Conservation (phyloP, 1,139 yeast species). For the Kurtzmaniella natalensis region DNA sequence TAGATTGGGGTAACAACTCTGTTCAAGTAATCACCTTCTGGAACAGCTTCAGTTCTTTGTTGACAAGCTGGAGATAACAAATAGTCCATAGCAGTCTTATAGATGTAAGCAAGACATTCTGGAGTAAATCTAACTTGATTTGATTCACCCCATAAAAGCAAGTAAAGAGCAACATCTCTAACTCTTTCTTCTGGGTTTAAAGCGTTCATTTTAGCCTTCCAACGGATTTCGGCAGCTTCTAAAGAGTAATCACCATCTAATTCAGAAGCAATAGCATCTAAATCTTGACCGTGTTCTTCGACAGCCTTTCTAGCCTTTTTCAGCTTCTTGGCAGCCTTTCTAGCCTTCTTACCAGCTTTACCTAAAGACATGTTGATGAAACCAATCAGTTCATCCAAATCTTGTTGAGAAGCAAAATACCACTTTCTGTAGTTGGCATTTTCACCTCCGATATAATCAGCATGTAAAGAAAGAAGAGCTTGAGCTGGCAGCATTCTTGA, state of each 20-base stretch:
- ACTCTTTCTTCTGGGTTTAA: conserved; percentile 67
- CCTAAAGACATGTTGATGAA: conserved; percentile 67
- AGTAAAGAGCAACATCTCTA: conserved; percentile 83
- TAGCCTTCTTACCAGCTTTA: conserved; percentile 52
- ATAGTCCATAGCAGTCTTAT: conserved; percentile 89
- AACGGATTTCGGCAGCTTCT: conserved; percentile 49
- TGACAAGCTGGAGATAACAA: conserved; percentile 85
- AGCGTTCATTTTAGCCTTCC: conserved; percentile 48
- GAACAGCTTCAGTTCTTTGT: conserved; percentile 83
- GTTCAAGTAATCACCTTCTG: conserved; percentile 94
- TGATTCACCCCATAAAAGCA: conserved; percentile 97
- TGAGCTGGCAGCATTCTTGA: conserved; percentile 97
- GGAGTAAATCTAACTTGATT: conserved; percentile 95
- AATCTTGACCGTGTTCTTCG: conserved; percentile 45
- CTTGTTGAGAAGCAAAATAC: conserved; percentile 42
- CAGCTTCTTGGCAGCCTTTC: conserved; percentile 50
- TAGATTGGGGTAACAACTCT: conserved; percentile 91
- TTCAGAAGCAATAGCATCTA: conserved; percentile 62
- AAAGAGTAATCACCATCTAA: conserved; percentile 79
- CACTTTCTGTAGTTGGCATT: conserved; percentile 42
- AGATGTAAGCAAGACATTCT: conserved; percentile 87
- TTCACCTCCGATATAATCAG: conserved; percentile 73
- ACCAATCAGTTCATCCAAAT: conserved; percentile 39
- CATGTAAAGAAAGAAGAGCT: conserved; percentile 87
- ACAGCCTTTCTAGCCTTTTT: conserved; percentile 62